Conservation (phyloP, 1,139 yeast species). For the Taphrina wiesneri region DNA sequence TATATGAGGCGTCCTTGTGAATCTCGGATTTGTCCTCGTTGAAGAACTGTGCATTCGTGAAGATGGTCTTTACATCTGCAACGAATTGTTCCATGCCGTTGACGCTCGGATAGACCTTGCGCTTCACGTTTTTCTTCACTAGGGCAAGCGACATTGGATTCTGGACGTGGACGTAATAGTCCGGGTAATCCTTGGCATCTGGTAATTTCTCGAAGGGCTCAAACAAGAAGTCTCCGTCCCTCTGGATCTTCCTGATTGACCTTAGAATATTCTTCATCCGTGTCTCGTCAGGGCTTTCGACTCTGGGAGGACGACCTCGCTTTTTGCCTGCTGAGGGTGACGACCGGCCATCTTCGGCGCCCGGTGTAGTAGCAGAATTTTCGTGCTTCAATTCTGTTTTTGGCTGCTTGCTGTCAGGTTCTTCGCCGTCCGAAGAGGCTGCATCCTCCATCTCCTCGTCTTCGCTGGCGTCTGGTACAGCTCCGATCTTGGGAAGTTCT, state of each 20-base stretch:
- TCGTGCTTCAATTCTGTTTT: slow-evolving; percentile 11
- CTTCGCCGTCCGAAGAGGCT: slow-evolving; percentile 46
- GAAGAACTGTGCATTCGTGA: slow-evolving; percentile 70
- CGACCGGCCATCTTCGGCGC: slow-evolving; percentile 6
- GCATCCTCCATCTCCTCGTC: slow-evolving; percentile 42
- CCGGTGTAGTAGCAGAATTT: slow-evolving; percentile 31
- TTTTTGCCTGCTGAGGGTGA: slow-evolving; percentile 11
- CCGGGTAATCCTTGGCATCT: slow-evolving; percentile 63
- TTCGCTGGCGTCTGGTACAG: slow-evolving; percentile 52
- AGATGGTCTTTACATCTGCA: slow-evolving; percentile 71
- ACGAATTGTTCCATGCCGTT: slow-evolving; percentile 65
- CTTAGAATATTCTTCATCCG: slow-evolving; percentile 33
- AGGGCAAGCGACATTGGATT: slow-evolving; percentile 81
- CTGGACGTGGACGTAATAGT: slow-evolving; percentile 63
- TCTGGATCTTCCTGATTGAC: slow-evolving; percentile 8
- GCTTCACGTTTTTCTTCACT: slow-evolving; percentile 78
- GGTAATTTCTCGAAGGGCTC: slow-evolving; percentile 77
- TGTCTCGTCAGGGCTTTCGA: slow-evolving; percentile 35
- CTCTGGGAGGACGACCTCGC: slow-evolving; percentile 35
- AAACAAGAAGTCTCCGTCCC: slow-evolving; percentile 29
- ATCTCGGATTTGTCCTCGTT: slow-evolving; percentile 60
- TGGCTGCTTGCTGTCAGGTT: slow-evolving; percentile 18
- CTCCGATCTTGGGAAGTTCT: slow-evolving; percentile 66
- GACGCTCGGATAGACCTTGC: slow-evolving; percentile 63
- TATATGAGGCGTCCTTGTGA: slow-evolving; percentile 59